A percentile compares a stretch with the other conserved stretches of the same genome.
Evolutionary conservation across 768 basidiomycete species (phyloP).

Genomic region (Phlebiopsis gigantea): DNA sequence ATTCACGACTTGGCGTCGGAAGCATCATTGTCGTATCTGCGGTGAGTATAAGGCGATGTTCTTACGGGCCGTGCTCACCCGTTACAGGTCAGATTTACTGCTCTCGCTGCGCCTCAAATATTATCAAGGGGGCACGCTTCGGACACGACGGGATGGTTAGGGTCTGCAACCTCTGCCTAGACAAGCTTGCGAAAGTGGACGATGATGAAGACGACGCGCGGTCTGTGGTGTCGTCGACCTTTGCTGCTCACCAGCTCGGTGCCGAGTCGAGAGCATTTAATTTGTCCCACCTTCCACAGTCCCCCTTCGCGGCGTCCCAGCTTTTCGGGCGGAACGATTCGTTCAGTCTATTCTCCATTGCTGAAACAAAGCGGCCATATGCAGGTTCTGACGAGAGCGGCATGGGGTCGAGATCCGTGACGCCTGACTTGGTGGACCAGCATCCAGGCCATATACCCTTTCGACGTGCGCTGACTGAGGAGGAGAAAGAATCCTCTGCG

Average conservation of each 20-base stretch:
- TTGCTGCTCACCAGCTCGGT: conserved; percentile 76
- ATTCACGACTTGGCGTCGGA: conserved; percentile 91
- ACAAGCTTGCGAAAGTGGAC: conserved; percentile 82
- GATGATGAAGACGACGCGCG: conserved; percentile 89
- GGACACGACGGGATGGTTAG: conserved; percentile 94
- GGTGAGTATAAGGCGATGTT: conserved; percentile 42
- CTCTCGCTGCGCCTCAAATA: conserved; percentile 92
- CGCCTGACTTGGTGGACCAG: conserved; percentile 48
- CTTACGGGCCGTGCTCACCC: neutral
- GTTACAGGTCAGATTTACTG: conserved; percentile 90
- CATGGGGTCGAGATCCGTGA: conserved; percentile 45
- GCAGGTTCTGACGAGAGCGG: conserved; percentile 51
- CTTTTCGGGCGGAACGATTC: conserved; percentile 74
- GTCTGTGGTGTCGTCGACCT: conserved; percentile 70
- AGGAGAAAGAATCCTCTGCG: conserved; percentile 57
- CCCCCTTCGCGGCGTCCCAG: conserved; percentile 84
- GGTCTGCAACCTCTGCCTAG: conserved; percentile 93
- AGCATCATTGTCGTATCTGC: conserved; percentile 97
- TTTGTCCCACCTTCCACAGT: conserved; percentile 59
- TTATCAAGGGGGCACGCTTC: conserved; percentile 90
- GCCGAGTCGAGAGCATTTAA: conserved; percentile 33
- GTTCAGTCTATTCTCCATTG: conserved; percentile 78
- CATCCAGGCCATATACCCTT: conserved; percentile 62
- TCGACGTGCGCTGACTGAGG: conserved; percentile 66
- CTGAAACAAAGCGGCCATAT: conserved; percentile 58